Percentiles rank a stretch among this genome's conserved stretches.
These are phyloP conservation scores for Oemleria cerasiformis DNA, from an alignment of 306 rosid species.

Conservation along the genomic window DNA sequence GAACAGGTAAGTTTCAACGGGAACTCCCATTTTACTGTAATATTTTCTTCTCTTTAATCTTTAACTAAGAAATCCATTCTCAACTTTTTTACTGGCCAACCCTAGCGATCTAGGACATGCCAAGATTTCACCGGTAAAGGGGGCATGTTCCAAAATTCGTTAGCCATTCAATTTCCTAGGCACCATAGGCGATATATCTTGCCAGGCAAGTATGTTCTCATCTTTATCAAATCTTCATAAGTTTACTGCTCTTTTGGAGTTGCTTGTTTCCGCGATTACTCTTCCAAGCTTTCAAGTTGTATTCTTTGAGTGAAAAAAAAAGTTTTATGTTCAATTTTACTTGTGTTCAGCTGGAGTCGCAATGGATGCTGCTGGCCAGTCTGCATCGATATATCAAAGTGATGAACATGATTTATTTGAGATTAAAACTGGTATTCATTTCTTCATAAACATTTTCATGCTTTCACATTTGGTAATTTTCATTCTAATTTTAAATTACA, in stretches of 20 bases:
- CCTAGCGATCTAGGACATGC: conserved; percentile 28
- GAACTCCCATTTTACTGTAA: not conserved
- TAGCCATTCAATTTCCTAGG: conserved; percentile 18
- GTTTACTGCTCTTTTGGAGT: not conserved
- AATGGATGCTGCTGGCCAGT: conserved; percentile 14
- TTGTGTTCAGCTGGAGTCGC: conserved; percentile 21
- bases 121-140: conserved; percentile 21
- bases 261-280: not conserved
- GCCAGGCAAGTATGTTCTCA: conserved; percentile 27
- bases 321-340: not conserved
- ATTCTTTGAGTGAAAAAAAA: not conserved
- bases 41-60: not conserved
- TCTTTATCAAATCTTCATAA: no score
- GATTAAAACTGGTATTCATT: conserved; percentile 23
- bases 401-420: conserved; percentile 26
- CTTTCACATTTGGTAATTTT: not conserved
- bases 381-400: conserved; percentile 9
- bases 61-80: not conserved
- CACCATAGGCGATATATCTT: conserved; percentile 35
- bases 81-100: conserved; percentile 1
- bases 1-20: conserved; percentile 19
- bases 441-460: not conserved
- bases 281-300: not conserved
- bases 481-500: not conserved
- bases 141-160: conserved; percentile 25